Percentiles rank a stretch among this genome's conserved stretches.
Conservation (phyloP, 306 rosid species). For the Aeschynomene evenia region DNA sequence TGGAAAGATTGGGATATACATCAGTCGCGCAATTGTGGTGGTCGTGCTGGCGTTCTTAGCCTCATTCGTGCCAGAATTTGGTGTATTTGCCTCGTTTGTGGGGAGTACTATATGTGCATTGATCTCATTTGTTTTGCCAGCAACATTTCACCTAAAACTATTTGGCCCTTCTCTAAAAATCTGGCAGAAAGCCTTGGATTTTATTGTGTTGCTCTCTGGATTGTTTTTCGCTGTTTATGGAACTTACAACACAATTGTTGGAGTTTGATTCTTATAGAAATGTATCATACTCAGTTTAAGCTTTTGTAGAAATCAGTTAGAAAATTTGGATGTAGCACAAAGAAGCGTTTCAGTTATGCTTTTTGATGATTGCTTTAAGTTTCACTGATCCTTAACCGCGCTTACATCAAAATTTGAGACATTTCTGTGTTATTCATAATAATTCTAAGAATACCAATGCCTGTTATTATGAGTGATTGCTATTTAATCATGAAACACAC, state of each 20-base stretch:
- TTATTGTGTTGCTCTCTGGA: constrained; percentile 53
- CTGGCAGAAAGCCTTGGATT: constrained; percentile 64
- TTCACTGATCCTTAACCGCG: no score
- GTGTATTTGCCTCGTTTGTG: constrained; percentile 69
- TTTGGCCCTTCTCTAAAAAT: constrained; percentile 60
- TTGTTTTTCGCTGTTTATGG: constrained; percentile 81
- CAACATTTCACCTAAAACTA: constrained; percentile 65
- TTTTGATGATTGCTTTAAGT: no score
- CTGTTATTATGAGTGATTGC: no score
- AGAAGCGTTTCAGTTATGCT: not conserved
- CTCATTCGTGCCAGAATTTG: constrained; percentile 70
- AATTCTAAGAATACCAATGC: no score
- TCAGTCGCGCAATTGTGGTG: constrained; percentile 70
- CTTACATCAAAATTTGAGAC: no score
- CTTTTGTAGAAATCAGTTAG: constrained; percentile 7
- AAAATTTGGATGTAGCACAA: constrained; percentile 6
- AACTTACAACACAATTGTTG: constrained; percentile 60
- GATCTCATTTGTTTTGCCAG: constrained; percentile 87
- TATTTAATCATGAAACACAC: no score
- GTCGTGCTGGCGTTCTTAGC: constrained; percentile 57
- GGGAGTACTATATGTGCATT: constrained; percentile 86
- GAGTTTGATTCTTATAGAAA: constrained; percentile 41
- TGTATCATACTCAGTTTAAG: constrained; percentile 3
- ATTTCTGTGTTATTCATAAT: no score
- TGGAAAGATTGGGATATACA: constrained; percentile 35